These are phyloP conservation scores for Mycocentrospora acerina DNA, from an alignment of 2,329 filamentous ascomycete species.

Conservation along the genomic window DNA sequence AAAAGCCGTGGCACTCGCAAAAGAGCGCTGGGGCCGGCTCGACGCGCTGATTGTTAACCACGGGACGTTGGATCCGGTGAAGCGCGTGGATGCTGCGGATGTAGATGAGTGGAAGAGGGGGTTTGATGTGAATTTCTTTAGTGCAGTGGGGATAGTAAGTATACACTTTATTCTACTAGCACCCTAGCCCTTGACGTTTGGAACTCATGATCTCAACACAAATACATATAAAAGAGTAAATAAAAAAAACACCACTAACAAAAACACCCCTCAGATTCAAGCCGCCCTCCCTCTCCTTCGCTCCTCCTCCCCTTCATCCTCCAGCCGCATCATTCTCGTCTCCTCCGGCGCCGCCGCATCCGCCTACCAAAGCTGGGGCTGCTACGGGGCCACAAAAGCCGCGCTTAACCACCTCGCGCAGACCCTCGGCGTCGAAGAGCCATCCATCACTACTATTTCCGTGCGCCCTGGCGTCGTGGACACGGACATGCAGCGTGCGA, in stretches of 20 bases:
- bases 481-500: constrained; percentile 84
- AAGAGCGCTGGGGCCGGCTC: constrained; percentile 68
- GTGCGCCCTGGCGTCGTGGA: constrained; percentile 81
- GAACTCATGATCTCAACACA: too few relatives aligned
- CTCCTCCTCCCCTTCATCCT: constrained; percentile 58
- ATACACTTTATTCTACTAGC: background rate
- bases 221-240: too few relatives aligned
- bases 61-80: constrained; percentile 75
- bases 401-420: constrained; percentile 76
- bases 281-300: constrained; percentile 70
- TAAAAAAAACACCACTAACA: background rate
- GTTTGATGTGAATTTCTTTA: constrained; percentile 88
- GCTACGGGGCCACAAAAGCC: constrained; percentile 82
- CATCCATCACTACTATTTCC: constrained; percentile 69
- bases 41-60: constrained; percentile 90
- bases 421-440: constrained; percentile 76
- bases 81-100: constrained; percentile 66
- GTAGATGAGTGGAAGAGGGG: constrained; percentile 71
- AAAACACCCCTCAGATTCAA: constrained; percentile 58
- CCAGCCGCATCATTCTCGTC: constrained; percentile 75
- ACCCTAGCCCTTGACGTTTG: too few relatives aligned
- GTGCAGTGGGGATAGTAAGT: constrained; percentile 72
- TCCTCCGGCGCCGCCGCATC: constrained; percentile 74
- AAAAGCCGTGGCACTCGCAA: constrained; percentile 65
- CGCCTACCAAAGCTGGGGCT: constrained; percentile 72